Evolutionary conservation across 2,329 filamentous ascomycete species (phyloP).

Genomic region (Ophiocordyceps camponoti-rufipedis): DNA sequence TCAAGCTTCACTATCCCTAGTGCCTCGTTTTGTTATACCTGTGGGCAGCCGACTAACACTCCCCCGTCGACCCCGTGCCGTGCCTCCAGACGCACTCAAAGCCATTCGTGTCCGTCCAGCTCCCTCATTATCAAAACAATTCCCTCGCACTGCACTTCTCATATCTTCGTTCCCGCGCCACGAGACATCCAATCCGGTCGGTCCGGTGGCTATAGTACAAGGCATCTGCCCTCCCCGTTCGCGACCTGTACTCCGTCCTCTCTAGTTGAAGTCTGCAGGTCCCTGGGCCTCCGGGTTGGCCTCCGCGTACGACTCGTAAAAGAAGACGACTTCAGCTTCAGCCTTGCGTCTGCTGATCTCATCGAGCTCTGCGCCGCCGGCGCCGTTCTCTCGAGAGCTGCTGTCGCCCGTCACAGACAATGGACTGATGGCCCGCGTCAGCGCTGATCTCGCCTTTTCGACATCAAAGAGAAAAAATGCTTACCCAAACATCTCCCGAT

Average conservation of each 20-base stretch:
- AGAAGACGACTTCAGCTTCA: slow-evolving; percentile 30
- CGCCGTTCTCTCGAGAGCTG: slow-evolving; percentile 22
- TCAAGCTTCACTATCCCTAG: no score
- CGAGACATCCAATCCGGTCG: slow-evolving; percentile 1
- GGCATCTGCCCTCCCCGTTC: neutral
- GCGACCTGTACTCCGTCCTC: no score
- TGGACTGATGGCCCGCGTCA: slow-evolving; percentile 4
- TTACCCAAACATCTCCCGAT: slow-evolving; percentile 75
- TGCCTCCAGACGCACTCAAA: neutral
- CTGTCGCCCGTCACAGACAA: slow-evolving; percentile 4
- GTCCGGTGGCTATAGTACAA: slow-evolving; percentile 2
- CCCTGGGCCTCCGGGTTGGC: slow-evolving; percentile 27
- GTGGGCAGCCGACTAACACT: neutral
- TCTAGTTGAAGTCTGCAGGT: slow-evolving; percentile 32
- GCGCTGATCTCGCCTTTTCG: neutral
- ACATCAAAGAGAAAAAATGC: slow-evolving; percentile 7
- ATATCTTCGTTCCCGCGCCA: neutral
- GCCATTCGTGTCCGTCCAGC: neutral
- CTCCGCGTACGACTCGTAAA: slow-evolving; percentile 33
- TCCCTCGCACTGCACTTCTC: neutral
- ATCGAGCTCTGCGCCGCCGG: slow-evolving; percentile 25
- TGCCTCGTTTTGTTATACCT: neutral
- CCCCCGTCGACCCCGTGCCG: neutral
- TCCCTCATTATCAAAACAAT: neutral
- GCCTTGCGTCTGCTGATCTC: slow-evolving; percentile 30